Base-by-base conservation (phyloP, 257 asterid genomes). In the Solanum commersonii region DNA sequence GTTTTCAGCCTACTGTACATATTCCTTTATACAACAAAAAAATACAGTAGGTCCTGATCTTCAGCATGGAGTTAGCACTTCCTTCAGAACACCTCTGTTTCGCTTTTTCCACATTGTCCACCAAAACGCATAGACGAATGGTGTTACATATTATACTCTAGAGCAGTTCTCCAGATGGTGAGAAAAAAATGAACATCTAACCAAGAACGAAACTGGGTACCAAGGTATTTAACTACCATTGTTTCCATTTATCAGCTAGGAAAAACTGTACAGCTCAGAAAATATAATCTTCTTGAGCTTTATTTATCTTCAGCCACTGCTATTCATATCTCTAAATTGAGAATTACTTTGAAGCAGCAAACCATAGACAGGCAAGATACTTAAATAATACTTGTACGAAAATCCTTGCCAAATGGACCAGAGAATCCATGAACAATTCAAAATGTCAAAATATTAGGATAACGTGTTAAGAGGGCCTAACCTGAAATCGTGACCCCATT, bases 401-500 rank as follows among this genome's bases (percentile, higher is more conserved):
- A 25, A 29, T 44, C 85, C 68, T 46, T 22, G 14, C 33, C 34
- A 46, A 56, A 34, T 52, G 63, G 59, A 86, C 88, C 84, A 14
- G 29, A 49, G n/a, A 73, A 73, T 67, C 52, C 38, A 59, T 23
- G 59, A 42, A 73, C 27, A 16, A 52, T 40, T 67, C 85, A 16
- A 44, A 71, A 27, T 81, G 42, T 46, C 68, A 81, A 81, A 81
- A 29, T 81, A 25, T 31, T 27, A 27, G 67, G 68, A 49, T 46
- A 81, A 29, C 31, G 85, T 29, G 38, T 44, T 52, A 52, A 46
- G 37, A 79, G 83, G 79, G 71, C 84, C 93, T 83, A 46, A 93
- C 98, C 99, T 93, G 95, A 96, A 96, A 92, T 92, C 91, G 81
- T 96, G 99, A 74, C 99, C 99, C 99, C 99, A 96, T 91, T 96